Percentiles rank a stretch among this genome's conserved stretches.
phyloP scores from a whole-genome alignment of 2,329 filamentous ascomycete species.

The Knufia petricola region DNA sequence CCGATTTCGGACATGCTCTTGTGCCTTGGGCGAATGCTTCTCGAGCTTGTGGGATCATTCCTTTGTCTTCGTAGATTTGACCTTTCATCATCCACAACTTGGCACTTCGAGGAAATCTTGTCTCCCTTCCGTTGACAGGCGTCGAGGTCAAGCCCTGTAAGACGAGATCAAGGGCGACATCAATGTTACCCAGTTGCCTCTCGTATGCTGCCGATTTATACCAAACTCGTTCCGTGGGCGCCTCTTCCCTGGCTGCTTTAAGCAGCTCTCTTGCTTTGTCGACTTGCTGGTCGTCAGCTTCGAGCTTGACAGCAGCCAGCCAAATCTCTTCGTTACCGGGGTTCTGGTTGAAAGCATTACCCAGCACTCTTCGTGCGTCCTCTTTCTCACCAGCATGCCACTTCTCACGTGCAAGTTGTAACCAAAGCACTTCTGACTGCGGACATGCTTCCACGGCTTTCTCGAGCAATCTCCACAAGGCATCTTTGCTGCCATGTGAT shows the following conservation, averaged over 20 bases:
- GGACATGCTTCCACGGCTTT: slow-evolving; percentile 92
- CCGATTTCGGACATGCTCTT: slow-evolving; percentile 72
- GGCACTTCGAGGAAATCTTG: slow-evolving; percentile 71
- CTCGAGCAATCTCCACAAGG: slow-evolving; percentile 74
- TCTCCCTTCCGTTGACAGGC: slow-evolving; percentile 38
- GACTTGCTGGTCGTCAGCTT: slow-evolving; percentile 76
- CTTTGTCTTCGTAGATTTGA: slow-evolving; percentile 83
- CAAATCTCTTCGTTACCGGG: slow-evolving; percentile 97
- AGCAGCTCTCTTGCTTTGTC: slow-evolving; percentile 76
- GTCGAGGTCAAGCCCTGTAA: slow-evolving; percentile 52
- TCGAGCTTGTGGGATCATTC: slow-evolving; percentile 70
- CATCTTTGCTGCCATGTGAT: slow-evolving; percentile 74
- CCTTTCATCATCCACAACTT: slow-evolving; percentile 99
- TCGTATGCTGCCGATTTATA: slow-evolving; percentile 94
- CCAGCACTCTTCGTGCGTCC: slow-evolving; percentile 75
- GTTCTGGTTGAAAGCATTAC: slow-evolving; percentile 85
- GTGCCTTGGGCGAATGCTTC: slow-evolving; percentile 86
- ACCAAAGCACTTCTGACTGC: slow-evolving; percentile 83
- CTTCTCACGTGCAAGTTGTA: slow-evolving; percentile 91
- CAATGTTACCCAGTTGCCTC: slow-evolving; percentile 66
- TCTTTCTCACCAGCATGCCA: slow-evolving; percentile 83
- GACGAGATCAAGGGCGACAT: slow-evolving; percentile 75
- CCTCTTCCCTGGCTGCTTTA: slow-evolving; percentile 71
- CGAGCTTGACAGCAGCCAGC: slow-evolving; percentile 90
- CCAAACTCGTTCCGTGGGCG: slow-evolving; percentile 92